Base-by-base conservation (phyloP, 768 basidiomycete genomes). In the Collybia sp. region DNA sequence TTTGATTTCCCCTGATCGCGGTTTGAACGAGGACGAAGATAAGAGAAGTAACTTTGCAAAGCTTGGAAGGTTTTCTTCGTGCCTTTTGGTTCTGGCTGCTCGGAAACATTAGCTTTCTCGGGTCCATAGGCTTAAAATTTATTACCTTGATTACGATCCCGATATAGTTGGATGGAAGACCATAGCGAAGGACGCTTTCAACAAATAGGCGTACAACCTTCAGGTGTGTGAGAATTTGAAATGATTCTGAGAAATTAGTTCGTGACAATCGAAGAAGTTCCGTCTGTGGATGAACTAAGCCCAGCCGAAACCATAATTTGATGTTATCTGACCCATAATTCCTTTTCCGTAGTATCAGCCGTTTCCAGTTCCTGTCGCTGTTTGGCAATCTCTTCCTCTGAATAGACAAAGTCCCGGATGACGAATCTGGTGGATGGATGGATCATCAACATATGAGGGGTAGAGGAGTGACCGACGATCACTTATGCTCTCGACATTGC, bases 401-500 rank as follows among this genome's bases (percentile, higher is more conserved):
- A 90, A 60, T 78, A 98, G 12, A 78, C 79, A 61, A 97, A 99
- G 54, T 99, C 96, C n/a, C 96, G 82, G 9, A 93, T 80, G 47
- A 93, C 84, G 69, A 93, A 98, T 60, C 94, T 96, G 13, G 13
- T 12, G 37, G 40, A 9, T 5, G 33, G 30, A n/a, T 36, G 31
- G 49, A 47, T 47, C 30, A 47, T 38, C 51, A 46, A 41, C 45
- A 16, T 16, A 15, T 30, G 25, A 44, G 39, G 15, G 11, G 8
- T 30, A 19, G 3, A 31, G 32, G 16, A 44, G 20, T 33, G 25
- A 19, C 10, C 18, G 25, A 18, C 34, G 66, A 76, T 53, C 56
- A 95, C 93, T 95, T 98, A 65, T 91, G 85, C 63, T 98, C 96
- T 49, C 96, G 75, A 59, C 92, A 95, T 61, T 89, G 94, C 67